Base-by-base conservation (phyloP, 441 rosid species). In the Theobroma grandiflorum region DNA sequence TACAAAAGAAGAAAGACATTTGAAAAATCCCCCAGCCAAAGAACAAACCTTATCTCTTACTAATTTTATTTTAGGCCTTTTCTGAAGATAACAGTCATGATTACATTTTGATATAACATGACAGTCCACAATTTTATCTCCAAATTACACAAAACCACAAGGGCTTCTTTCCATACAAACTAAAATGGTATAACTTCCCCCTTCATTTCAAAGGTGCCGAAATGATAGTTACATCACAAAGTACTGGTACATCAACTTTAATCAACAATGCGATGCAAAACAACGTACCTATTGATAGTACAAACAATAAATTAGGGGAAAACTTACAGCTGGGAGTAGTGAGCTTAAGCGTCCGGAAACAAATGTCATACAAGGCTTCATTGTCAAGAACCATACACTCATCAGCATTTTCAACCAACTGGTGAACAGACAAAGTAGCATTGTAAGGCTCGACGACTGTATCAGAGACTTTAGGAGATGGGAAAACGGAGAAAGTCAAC, bases 301-400 rank as follows among this genome's bases (percentile, higher is more conserved):
- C 2, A 31, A 62, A 61, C 16, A 4, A 40, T 1, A 53, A n/a
- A 77, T 77, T 16, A 8, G 20, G 7, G 16, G 9, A 35, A 6
- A 22, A 49, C 90, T 86, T 88, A 92, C 95, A 90, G 83, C 90
- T 92, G 59, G 95, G 95, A 62, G 91, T 90, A 57, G 90, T 81
- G 82, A 92, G 91, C 66, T 92, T 90, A 59, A 90, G 90, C 16
- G 95, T 91, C 18, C 91, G 86, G 84, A 89, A 88, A 76, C 94
- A 91, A 67, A 89, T 88, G 67, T 91, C 91, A 26, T 91, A 89
- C 55, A 91, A 88, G 33, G 94, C 92, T 80, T 91, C 92, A 6
- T 91, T 91, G 0, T 91, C 92, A 38, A 91, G 90, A 70, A 89
- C 94, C 90, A 91, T 91, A 7, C 92, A 89, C 83, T 89, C 91